A percentile compares a stretch with the other conserved stretches of the same genome.
phyloP scores from a whole-genome alignment of 1,139 yeast species.

The Pichia sp. region DNA sequence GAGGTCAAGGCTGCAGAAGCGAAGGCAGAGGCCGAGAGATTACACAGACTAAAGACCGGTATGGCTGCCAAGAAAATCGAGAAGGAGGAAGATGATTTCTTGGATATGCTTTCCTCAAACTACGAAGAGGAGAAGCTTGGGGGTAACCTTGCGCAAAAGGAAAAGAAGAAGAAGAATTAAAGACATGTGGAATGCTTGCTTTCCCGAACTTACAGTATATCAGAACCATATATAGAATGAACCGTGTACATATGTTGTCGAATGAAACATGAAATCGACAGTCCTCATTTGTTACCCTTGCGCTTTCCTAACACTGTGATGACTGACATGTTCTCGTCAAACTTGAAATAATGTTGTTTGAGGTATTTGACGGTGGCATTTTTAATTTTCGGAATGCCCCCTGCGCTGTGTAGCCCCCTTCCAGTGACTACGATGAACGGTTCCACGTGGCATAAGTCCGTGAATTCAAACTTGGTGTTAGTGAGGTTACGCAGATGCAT shows the following conservation, averaged over 20 bases:
- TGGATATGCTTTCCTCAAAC: conserved; percentile 31
- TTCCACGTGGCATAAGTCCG: conserved; percentile 35
- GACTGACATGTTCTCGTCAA: conserved; percentile 44
- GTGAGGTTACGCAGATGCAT: conserved; percentile 37
- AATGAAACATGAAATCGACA: neutral
- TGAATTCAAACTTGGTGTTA: conserved; percentile 37
- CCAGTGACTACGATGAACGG: conserved; percentile 52
- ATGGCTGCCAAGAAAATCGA: conserved; percentile 23
- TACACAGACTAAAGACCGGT: conserved; percentile 29
- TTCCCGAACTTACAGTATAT: neutral
- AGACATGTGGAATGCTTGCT: neutral
- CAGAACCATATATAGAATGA: neutral
- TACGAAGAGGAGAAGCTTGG: conserved; percentile 34
- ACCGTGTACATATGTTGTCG: neutral
- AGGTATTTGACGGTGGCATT: conserved; percentile 39
- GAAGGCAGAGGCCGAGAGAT: conserved; percentile 28
- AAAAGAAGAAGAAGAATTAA: conserved; percentile 25
- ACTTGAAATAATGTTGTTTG: conserved; percentile 35
- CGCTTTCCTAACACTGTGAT: conserved; percentile 43
- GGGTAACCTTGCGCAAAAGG: conserved; percentile 33
- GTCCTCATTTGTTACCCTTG: neutral
- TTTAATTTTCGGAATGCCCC: conserved; percentile 47
- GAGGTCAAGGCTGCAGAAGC: conserved; percentile 28
- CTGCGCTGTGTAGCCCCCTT: conserved; percentile 57
- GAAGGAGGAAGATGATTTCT: conserved; percentile 30